Evolutionary conservation across 805 yeast genomes (phyloP).

Genomic region (Candida methanosorbosa): DNA sequence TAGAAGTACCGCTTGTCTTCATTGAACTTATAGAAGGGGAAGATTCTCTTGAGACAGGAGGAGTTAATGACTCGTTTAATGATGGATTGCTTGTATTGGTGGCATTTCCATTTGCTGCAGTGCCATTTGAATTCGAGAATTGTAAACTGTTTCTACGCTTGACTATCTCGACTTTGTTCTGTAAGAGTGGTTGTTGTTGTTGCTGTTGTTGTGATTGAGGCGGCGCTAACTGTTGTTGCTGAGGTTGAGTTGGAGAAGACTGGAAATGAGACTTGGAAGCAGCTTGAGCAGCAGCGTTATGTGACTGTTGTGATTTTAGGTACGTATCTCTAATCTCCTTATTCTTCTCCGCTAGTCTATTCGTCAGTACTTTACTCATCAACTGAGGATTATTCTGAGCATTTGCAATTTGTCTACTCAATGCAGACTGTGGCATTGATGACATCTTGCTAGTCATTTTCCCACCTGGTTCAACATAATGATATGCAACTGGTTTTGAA

Average conservation of each 20-base stretch:
- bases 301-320: conserved; percentile 7
- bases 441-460: conserved; percentile 17
- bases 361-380: conserved; percentile 24
- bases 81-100: not conserved
- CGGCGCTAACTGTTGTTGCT: conserved; percentile 4
- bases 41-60: conserved; percentile 13
- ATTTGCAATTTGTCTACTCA: conserved; percentile 21
- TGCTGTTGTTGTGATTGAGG: conserved; percentile 4
- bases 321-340: conserved; percentile 16
- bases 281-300: conserved; percentile 13
- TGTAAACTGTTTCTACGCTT: conserved; percentile 18
- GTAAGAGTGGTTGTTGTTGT: conserved; percentile 5
- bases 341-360: conserved; percentile 22
- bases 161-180: conserved; percentile 24
- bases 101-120: not conserved
- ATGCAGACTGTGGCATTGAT: conserved; percentile 18
- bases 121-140: conserved; percentile 14
- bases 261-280: conserved; percentile 9
- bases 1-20: conserved; percentile 9
- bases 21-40: conserved; percentile 14
- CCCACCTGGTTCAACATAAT: conserved; percentile 15
- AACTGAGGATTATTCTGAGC: conserved; percentile 23
- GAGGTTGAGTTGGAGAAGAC: conserved; percentile 1
- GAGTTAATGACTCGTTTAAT: conserved; percentile 10
- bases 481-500: conserved; percentile 9